Base-by-base conservation (phyloP, 2,329 filamentous ascomycete species). In the Cytospora mali region DNA sequence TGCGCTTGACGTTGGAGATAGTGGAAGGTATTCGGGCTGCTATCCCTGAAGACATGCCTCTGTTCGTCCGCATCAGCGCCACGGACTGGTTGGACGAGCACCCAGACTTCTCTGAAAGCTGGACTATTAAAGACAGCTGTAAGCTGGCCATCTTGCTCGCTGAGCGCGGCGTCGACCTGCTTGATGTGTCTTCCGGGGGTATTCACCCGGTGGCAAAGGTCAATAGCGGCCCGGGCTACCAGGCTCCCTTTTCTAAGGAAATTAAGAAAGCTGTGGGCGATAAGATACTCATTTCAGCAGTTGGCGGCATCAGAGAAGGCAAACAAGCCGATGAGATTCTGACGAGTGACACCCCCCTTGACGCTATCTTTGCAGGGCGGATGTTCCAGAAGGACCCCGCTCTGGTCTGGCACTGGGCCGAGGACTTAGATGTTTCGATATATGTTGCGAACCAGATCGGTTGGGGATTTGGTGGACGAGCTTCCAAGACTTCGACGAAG, bases 81-180 rank as follows among this genome's bases (percentile, higher is more conserved):
- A 88, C 87, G 0, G 91, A 94, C 70, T 93, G 89, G 88, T 80
- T 93, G 0, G 88, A 92, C 64, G 79, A 83, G 62, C 80, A 83
- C 55, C 52, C 60, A 31, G 46, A 55, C 4, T 51, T 62, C 55
- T 52, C 48, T 13, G 83, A 87, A 67, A 85, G 83, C 69, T 95
- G 91, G 91, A 89, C 82, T 0, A 68, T 85, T 2, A 81, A 86
- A 18, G 82, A 94, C 60, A 87, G 86, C 0, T 79, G 86, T 31
- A 79, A 79, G 55, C 81, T 95, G 1, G 88, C 90, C 0, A 72
- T 80, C 52, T 75, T 88, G 0, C 77, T 95, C 0, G 87, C 87
- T 0, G 82, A 85, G 1, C 79, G 76, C 14, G 91, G 91, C 2
- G 85, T 94, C 3, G 91, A 95, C 71, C 77, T 95, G 1, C 76